Base-by-base conservation (phyloP, 768 basidiomycete species). In the Boletus fagicola region DNA sequence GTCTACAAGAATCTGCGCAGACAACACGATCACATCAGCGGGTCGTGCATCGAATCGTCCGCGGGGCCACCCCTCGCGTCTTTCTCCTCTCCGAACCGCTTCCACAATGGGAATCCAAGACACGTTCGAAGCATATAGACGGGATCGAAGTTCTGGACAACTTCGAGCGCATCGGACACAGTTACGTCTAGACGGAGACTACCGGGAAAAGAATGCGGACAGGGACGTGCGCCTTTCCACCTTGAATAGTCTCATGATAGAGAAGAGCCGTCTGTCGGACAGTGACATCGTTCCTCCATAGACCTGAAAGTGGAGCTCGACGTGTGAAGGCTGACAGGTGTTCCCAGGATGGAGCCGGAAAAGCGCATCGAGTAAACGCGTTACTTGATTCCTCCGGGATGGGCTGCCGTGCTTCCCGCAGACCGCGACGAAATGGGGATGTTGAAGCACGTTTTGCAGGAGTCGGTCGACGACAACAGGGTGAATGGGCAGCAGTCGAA, bases 281-380 rank as follows among this genome's bases (percentile, higher is more conserved):
- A 59, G 48, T 0, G 84, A 81, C n/a, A 90, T 68, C 0, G 89
- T 89, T 1, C 89, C 95, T 10, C 80, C 73, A 68, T 98, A 98
- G 1, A 94, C 74, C 20, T 74, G 75, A 44, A 90, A 72, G 36
- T 98, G 77, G 1, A 91, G 92, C 46, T 90, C 86, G 44, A 95
- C 74, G 61, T 95, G 92, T 4, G 83, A 87, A 11, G 86, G 80
- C 68, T 96, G 95, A 65, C 91, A 95, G 2, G 93, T 88, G 63
- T 92, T 92, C 13, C 78, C 72, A 0, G 94, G 91, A 65, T 94
- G 86, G 15, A 87, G 78, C 54, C 80, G 71, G 76, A 95, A 97
- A 1, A 96, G 77, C 4, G 74, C 71, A 45, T 84, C 77, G 5
- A 95, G 72, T 1, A 91, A 71, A n/a, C 72, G 62, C 38, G 87